Percentiles rank a stretch among this genome's conserved stretches.
phyloP scores from a whole-genome alignment of 345 rosid genomes.

The Linum lewisii region DNA sequence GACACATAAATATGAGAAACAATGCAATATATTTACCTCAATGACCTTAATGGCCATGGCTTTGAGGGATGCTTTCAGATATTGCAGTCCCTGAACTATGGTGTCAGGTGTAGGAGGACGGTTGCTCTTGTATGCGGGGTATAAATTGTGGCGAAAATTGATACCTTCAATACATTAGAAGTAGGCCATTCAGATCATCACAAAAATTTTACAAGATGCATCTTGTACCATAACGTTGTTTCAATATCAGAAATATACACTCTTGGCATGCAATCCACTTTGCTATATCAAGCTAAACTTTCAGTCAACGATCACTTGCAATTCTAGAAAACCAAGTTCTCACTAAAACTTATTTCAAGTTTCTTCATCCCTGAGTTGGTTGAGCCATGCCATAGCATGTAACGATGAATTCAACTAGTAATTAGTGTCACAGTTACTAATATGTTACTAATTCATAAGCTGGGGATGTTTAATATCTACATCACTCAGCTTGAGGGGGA shows the following conservation, averaged over 20 bases:
- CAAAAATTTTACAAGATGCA: neutral
- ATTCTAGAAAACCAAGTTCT: neutral
- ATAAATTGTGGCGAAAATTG: conserved; percentile 82
- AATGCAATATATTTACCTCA: conserved; percentile 50
- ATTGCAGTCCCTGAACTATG: conserved; percentile 85
- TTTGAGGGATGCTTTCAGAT: conserved; percentile 89
- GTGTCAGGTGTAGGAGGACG: conserved; percentile 97
- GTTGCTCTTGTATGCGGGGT: conserved; percentile 81
- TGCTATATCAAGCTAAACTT: neutral
- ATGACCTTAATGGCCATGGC: conserved; percentile 91
- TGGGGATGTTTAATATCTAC: neutral
- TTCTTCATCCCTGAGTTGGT: neutral
- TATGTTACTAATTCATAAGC: too few species aligned
- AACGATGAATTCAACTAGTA: neutral
- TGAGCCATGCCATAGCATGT: neutral
- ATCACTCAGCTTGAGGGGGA: too few species aligned
- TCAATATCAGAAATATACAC: neutral
- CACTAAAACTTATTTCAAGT: neutral
- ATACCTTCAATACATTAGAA: conserved; percentile 36
- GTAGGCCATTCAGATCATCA: conserved; percentile 3
- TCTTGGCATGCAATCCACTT: neutral
- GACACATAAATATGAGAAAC: conserved; percentile 7
- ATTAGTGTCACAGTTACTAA: neutral
- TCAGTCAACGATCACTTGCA: neutral
- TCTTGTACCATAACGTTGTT: neutral